Evolutionary conservation across 345 rosid species (phyloP).

Genomic region (Ceriops zippeliana): DNA sequence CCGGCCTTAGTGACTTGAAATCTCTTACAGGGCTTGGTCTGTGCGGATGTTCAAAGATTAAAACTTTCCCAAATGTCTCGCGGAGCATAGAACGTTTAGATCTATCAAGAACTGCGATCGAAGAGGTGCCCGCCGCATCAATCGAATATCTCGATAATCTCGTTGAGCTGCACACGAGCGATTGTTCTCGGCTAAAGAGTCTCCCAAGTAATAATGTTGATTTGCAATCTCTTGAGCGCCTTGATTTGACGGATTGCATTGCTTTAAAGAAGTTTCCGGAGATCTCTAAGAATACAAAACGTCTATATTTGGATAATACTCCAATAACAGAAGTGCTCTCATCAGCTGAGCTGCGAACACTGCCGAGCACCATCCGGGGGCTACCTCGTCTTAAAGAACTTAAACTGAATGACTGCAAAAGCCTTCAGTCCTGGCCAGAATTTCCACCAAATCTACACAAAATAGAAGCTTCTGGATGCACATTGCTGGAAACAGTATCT

Average conservation of each 20-base stretch:
- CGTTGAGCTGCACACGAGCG: constrained; percentile 1
- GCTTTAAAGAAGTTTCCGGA: not conserved
- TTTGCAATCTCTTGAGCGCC: constrained; percentile 18
- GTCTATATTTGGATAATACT: not conserved
- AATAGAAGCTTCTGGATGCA: not conserved
- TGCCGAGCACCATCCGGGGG: not conserved
- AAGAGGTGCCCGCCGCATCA: too few species aligned
- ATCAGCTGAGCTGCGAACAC: too few species aligned
- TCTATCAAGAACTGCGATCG: too few species aligned
- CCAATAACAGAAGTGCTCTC: not conserved
- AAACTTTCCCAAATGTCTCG: too few species aligned
- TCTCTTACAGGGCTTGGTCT: constrained; percentile 21
- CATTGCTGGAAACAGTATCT: not conserved
- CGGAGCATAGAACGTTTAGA: too few species aligned
- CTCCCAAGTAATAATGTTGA: constrained; percentile 18
- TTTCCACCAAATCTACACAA: too few species aligned
- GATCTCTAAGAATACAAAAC: not conserved
- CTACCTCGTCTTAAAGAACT: not conserved
- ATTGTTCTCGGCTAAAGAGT: constrained; percentile 28
- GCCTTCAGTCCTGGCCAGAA: too few species aligned
- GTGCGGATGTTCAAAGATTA: constrained; percentile 10
- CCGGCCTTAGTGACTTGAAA: constrained; percentile 25
- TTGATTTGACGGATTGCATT: constrained; percentile 22
- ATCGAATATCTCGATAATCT: constrained; percentile 13
- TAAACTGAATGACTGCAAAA: not conserved